Percentiles rank a stretch among this genome's conserved stretches.
phyloP scores from a whole-genome alignment of 441 rosid genomes.

The Adansonia gregorii region DNA sequence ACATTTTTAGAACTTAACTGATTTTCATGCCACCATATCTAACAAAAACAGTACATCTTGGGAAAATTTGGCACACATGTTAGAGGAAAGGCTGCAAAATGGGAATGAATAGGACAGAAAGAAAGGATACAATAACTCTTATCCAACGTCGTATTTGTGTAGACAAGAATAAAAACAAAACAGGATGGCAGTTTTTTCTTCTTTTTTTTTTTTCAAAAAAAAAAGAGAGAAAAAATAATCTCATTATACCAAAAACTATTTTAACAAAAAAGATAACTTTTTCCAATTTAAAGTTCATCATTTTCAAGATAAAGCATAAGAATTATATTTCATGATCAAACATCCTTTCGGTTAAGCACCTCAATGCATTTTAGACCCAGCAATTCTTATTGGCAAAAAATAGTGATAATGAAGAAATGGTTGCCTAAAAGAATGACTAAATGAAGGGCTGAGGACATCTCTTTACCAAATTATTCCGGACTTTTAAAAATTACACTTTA shows the following conservation, averaged over 20 bases:
- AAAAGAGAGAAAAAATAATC: neutral
- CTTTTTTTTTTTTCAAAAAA: neutral
- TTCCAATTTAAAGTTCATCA: neutral
- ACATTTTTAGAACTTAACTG: neutral
- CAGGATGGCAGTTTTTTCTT: neutral
- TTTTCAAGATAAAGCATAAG: neutral
- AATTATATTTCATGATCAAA: neutral
- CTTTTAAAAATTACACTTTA: neutral
- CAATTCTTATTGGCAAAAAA: neutral
- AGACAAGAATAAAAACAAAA: neutral
- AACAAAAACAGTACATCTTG: constrained; percentile 1
- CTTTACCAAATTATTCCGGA: neutral
- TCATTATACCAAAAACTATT: neutral
- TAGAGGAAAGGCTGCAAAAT: neutral
- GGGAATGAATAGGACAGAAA: neutral
- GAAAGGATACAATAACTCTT: constrained; percentile 11
- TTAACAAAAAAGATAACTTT: neutral
- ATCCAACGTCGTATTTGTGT: neutral
- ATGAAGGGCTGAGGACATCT: neutral
- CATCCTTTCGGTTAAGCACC: neutral
- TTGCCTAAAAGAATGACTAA: neutral
- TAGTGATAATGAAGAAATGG: neutral
- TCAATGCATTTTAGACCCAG: neutral
- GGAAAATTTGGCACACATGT: neutral
- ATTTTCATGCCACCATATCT: neutral